Evolutionary conservation across 306 rosid genomes (phyloP), one percentile per base, ranked within the genome.

Genomic region (Luffa acutangula): DNA sequence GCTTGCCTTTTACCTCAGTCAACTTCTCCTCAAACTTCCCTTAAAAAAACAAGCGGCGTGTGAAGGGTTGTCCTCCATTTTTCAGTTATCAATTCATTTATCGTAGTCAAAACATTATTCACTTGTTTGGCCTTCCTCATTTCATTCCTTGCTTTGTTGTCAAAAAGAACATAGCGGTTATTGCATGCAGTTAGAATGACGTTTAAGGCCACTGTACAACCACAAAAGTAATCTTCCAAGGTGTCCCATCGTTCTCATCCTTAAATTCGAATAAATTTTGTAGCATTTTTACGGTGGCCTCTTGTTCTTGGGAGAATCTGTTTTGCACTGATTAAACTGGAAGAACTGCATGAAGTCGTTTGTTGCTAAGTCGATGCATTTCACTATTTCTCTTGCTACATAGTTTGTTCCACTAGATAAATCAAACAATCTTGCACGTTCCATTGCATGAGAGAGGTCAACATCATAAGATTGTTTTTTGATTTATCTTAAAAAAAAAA

Each of bases 261-360:
- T 87, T 89, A 75, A 57, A 80, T 78, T 97, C 98, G 85, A 94
- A 94, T 70, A 94, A 79, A 39, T 86, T 83, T 71, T 85, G 92
- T 87, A 92, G 87, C 86, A 89, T 90, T 3, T 53, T 85, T 9
- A 94, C 43, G 36, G 94, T 90, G 78, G 94, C 85, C 76, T 76
- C 87, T 83, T 94, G 96, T 81, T 94, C 97, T 15, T 89, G 84
- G 2, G 97, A 83, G 67, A 94, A 92, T 12, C 97, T 93, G 36
- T 91, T 69, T 77, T 87, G 82, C 2, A 88, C 89, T 1, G 98
- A 92, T 67, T 89, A 88, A 80, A 92, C 94, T 14, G 92, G 67
- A 70, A 94, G 80, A 56, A 94, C 77, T 0, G 97, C 98, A 84
- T 94, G 98, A 77, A 94, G 37, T 97, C 98, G 69, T 92, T 92